A percentile compares a stretch with the other conserved stretches of the same genome.
Evolutionary conservation across 2,329 filamentous ascomycete genomes (phyloP).

Genomic region (Hypoxylon sp.): DNA sequence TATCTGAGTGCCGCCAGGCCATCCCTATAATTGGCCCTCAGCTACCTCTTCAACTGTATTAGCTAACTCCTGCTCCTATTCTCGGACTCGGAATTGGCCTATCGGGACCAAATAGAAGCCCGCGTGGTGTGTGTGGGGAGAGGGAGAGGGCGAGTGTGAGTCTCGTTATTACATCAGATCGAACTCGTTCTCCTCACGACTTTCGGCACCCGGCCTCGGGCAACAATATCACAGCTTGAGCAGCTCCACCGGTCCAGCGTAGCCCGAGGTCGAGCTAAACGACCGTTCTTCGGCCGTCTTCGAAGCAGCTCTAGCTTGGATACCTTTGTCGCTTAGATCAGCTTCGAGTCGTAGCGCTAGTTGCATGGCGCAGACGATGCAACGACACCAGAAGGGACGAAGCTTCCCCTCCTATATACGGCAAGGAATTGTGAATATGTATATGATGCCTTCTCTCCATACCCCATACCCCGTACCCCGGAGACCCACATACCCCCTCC

Average conservation of each 20-base stretch:
- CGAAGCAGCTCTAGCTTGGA: conserved; percentile 1
- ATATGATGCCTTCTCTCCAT: neutral
- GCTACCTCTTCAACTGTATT: neutral
- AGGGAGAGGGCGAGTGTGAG: too few relatives aligned
- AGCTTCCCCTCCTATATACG: neutral
- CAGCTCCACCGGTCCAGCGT: conserved; percentile 16
- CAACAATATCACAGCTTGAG: conserved; percentile 4
- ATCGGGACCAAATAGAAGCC: neutral
- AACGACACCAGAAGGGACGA: neutral
- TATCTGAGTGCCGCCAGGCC: neutral
- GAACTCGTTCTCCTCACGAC: conserved; percentile 4
- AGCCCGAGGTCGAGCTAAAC: conserved; percentile 15
- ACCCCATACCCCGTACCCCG: too few relatives aligned
- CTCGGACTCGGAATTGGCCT: conserved; percentile 9
- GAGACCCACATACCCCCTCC: conserved; percentile 10
- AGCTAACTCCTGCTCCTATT: conserved; percentile 14
- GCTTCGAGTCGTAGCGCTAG: neutral
- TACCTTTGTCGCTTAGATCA: too few relatives aligned
- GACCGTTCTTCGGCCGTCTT: neutral
- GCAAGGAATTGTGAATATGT: conserved; percentile 5
- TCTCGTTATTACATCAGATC: conserved; percentile 6
- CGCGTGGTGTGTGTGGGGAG: conserved; percentile 1
- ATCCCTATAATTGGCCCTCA: neutral
- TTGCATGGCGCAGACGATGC: neutral
- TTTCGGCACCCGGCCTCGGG: conserved; percentile 8